phyloP scores from a whole-genome alignment of 805 yeast genomes.

The Kodamaea laetipori region DNA sequence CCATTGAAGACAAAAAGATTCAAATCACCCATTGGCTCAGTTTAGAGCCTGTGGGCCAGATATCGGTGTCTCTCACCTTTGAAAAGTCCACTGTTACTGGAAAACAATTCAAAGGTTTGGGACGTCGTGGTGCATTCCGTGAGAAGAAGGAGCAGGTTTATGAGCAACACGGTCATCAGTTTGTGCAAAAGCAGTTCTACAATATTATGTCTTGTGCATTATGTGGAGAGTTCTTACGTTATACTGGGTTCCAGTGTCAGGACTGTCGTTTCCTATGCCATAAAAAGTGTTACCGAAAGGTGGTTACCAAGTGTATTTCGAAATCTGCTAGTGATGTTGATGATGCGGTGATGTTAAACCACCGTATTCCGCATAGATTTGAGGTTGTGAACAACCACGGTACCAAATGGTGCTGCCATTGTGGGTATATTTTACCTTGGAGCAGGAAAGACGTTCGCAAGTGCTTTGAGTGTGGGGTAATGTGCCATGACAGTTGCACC shows the following conservation, averaged over 20 bases:
- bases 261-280: slow-evolving; percentile 82
- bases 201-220: slow-evolving; percentile 96
- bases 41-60: slow-evolving; percentile 93
- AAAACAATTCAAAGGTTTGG: slow-evolving; percentile 45
- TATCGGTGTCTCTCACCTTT: slow-evolving; percentile 74
- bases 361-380: slow-evolving; percentile 95
- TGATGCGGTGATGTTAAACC: slow-evolving; percentile 83
- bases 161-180: slow-evolving; percentile 96
- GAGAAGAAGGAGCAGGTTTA: slow-evolving; percentile 87
- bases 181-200: slow-evolving; percentile 92
- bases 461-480: slow-evolving; percentile 90
- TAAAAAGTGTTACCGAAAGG: slow-evolving; percentile 76
- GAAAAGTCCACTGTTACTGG: slow-evolving; percentile 55
- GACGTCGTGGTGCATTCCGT: slow-evolving; percentile 97
- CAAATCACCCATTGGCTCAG: slow-evolving; percentile 82
- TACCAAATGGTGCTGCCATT: slow-evolving; percentile 99
- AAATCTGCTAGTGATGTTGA: slow-evolving; percentile 70
- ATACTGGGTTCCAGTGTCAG: slow-evolving; percentile 84
- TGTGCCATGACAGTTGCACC: slow-evolving; percentile 91
- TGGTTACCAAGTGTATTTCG: slow-evolving; percentile 81
- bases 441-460: slow-evolving; percentile 90
- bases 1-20: slow-evolving; percentile 24
- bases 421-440: slow-evolving; percentile 96
- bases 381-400: slow-evolving; percentile 91
- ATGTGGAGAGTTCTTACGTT: slow-evolving; percentile 92